Conservation (phyloP, 1,284 basidiomycete genomes). For the Erythrobasidium hasegawianum region DNA sequence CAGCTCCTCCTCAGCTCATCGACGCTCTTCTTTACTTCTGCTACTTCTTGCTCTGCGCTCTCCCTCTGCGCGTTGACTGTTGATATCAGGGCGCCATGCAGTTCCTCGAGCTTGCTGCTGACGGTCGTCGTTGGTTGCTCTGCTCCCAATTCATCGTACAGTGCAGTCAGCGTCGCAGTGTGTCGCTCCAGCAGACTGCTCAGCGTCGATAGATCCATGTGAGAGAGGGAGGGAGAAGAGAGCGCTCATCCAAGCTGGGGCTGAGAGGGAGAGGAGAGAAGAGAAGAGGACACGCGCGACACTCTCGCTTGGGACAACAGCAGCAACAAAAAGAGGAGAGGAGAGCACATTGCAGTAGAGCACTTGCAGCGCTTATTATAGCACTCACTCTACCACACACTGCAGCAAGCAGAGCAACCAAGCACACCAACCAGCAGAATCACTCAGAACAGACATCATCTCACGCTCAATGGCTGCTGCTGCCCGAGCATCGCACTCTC, state of each 20-base stretch:
- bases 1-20: slow-evolving; percentile 4
- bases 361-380: no score
- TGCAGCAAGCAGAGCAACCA: no score
- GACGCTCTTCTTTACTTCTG: slow-evolving; percentile 15
- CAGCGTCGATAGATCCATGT: slow-evolving; percentile 34
- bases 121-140: slow-evolving; percentile 14
- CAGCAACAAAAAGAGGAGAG: neutral
- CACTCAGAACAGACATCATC: no score
- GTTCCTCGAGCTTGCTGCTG: slow-evolving; percentile 23
- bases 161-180: slow-evolving; percentile 4
- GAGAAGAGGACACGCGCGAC: no score
- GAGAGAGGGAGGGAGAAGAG: no score
- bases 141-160: slow-evolving; percentile 29
- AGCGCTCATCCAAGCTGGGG: no score
- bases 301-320: no score
- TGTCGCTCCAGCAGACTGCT: slow-evolving; percentile 23
- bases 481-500: no score
- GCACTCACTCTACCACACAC: no score
- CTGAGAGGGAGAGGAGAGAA: neutral
- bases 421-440: no score
- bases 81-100: slow-evolving; percentile 31
- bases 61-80: slow-evolving; percentile 35
- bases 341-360: neutral
- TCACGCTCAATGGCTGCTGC: no score
- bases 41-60: slow-evolving; percentile 29